These are phyloP conservation scores for Barnettozyma siamensis DNA, from an alignment of 805 yeast genomes.

Conservation along the genomic window DNA sequence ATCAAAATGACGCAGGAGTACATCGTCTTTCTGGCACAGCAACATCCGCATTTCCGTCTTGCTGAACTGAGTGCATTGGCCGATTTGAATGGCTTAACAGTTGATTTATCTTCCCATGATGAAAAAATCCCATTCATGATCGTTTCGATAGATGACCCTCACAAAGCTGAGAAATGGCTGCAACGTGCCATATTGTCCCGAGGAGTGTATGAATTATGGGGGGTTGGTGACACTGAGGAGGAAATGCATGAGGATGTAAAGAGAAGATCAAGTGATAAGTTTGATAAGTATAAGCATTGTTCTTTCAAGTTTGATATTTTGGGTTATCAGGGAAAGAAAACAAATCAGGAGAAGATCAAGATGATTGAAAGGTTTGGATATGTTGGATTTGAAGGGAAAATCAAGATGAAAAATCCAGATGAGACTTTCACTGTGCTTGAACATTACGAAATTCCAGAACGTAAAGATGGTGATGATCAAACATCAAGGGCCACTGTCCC, in stretches of 20 bases:
- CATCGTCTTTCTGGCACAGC: constrained; percentile 79
- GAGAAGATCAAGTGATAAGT: constrained; percentile 23
- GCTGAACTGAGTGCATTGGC: constrained; percentile 89
- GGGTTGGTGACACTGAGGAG: constrained; percentile 51
- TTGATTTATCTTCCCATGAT: constrained; percentile 57
- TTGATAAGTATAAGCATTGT: constrained; percentile 31
- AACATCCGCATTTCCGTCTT: constrained; percentile 67
- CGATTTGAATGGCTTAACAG: constrained; percentile 43
- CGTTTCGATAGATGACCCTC: constrained; percentile 60
- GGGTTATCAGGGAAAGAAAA: constrained; percentile 67
- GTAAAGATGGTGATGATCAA: constrained; percentile 5
- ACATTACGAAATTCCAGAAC: constrained; percentile 50
- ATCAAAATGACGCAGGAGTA: constrained; percentile 46
- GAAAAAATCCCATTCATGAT: constrained; percentile 64
- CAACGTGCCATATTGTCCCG: constrained; percentile 63
- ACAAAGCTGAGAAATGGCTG: constrained; percentile 58
- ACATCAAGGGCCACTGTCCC: constrained; percentile 42
- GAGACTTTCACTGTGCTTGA: constrained; percentile 68
- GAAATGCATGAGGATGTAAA: constrained; percentile 47
- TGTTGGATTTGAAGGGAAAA: constrained; percentile 69
- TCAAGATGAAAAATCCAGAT: constrained; percentile 73
- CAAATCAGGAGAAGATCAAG: constrained; percentile 43
- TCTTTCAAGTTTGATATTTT: constrained; percentile 80
- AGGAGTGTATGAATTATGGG: constrained; percentile 84
- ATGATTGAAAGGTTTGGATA: constrained; percentile 70